phyloP scores from a whole-genome alignment of 495 filamentous ascomycete genomes.

The Aspergillus wentii region DNA sequence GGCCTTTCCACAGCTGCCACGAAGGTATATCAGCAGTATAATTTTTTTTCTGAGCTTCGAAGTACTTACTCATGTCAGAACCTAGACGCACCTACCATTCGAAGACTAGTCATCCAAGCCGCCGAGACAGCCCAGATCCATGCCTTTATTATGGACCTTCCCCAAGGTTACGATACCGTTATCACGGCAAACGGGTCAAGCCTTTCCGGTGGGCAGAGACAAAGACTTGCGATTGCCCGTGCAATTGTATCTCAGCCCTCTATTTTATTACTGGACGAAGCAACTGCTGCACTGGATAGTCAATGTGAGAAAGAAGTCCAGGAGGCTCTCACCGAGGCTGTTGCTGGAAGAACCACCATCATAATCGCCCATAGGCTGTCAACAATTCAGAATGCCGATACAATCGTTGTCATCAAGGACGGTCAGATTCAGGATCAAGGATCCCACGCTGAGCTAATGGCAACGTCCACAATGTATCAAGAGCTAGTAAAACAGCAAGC shows the following conservation, averaged over 20 bases:
- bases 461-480: slow-evolving; percentile 4
- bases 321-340: slow-evolving; percentile 47
- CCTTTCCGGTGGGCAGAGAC: slow-evolving; percentile 64
- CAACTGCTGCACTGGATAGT: slow-evolving; percentile 50
- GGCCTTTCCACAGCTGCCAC: slow-evolving; percentile 37
- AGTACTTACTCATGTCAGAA: neutral
- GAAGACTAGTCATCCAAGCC: slow-evolving; percentile 16
- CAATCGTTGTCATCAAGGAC: slow-evolving; percentile 20
- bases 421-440: slow-evolving; percentile 33
- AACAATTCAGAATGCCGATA: slow-evolving; percentile 40
- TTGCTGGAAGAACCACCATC: slow-evolving; percentile 31
- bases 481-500: slow-evolving; percentile 14
- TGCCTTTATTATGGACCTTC: slow-evolving; percentile 49
- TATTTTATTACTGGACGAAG: slow-evolving; percentile 49
- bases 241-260: slow-evolving; percentile 55
- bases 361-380: slow-evolving; percentile 46
- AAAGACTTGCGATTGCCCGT: slow-evolving; percentile 59
- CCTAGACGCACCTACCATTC: neutral
- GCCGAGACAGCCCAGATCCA: slow-evolving; percentile 49
- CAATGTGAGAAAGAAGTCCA: slow-evolving; percentile 69
- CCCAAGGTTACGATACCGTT: slow-evolving; percentile 46
- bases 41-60: neutral
- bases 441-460: slow-evolving; percentile 34
- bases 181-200: slow-evolving; percentile 55
- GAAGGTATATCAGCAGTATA: slow-evolving; percentile 6